phyloP scores from a whole-genome alignment of 2,329 filamentous ascomycete species.

The Curvularia sp. region DNA sequence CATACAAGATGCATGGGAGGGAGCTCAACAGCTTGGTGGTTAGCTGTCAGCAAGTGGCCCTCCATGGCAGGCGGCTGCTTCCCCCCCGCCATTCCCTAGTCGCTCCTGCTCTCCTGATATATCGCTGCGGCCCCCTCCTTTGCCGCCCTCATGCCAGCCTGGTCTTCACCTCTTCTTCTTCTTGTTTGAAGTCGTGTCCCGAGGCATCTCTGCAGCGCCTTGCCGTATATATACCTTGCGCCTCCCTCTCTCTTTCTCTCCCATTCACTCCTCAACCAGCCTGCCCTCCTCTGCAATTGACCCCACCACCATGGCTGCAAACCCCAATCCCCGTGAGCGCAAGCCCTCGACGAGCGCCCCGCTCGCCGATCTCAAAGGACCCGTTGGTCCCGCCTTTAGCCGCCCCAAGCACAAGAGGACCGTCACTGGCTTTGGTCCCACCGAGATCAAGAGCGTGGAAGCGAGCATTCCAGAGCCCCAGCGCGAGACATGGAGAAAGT shows the following conservation, averaged over 20 bases:
- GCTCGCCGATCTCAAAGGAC: conserved; percentile 84
- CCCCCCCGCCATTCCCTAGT: conserved; percentile 13
- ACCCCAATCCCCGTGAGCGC: conserved; percentile 69
- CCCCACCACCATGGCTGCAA: conserved; percentile 42
- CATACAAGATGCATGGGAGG: conserved; percentile 31
- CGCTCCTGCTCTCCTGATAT: conserved; percentile 16
- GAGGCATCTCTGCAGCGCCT: conserved; percentile 8
- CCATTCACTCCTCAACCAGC: conserved; percentile 35
- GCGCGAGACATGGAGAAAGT: conserved; percentile 75
- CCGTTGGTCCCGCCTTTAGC: conserved; percentile 84
- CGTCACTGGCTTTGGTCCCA: conserved; percentile 88
- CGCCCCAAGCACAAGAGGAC: conserved; percentile 97
- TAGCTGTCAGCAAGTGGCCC: conserved; percentile 21
- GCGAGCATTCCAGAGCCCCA: conserved; percentile 88
- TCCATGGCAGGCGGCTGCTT: conserved; percentile 6
- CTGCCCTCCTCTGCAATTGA: conserved; percentile 39
- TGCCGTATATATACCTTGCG: conserved; percentile 11
- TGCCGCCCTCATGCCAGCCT: conserved; percentile 8
- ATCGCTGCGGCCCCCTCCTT: conserved; percentile 1
- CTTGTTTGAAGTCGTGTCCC: conserved; percentile 6
- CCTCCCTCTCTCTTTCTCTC: conserved; percentile 18
- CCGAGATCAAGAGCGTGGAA: conserved; percentile 93
- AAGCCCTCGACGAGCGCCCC: conserved; percentile 82
- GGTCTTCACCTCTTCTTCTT: not conserved
- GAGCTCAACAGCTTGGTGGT: conserved; percentile 34